Evolutionary conservation across 163 green algal genomes (phyloP).

Genomic region (Chlamydomonas reinhardtii): DNA sequence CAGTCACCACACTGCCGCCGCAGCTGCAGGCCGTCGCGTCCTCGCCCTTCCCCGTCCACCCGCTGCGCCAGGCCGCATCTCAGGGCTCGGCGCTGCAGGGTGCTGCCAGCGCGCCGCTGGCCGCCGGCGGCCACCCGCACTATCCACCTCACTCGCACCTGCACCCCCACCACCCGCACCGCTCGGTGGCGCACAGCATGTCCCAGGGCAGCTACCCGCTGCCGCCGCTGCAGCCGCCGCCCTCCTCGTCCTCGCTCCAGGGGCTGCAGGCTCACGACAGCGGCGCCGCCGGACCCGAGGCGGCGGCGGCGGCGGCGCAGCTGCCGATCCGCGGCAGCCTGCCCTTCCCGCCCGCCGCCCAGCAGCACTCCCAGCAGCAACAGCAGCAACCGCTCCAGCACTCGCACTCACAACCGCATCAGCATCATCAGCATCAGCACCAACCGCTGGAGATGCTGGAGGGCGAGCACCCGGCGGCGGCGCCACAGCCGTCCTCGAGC

Average conservation of each 20-base stretch:
- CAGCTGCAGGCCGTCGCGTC: not conserved
- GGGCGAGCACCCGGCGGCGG: not conserved
- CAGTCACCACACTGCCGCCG: not conserved
- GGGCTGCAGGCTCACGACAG: too few species aligned
- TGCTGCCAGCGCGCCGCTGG: too few species aligned
- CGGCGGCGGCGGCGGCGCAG: too few species aligned
- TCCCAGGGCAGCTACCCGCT: slow-evolving; percentile 10
- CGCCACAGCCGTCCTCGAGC: not conserved
- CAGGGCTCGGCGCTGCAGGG: not conserved
- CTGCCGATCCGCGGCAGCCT: not conserved
- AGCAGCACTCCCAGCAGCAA: not conserved
- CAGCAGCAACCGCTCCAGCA: slow-evolving; percentile 6
- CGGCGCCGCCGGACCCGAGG: too few species aligned
- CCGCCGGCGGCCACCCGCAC: not conserved
- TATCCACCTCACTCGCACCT: not conserved
- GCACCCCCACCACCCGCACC: not conserved
- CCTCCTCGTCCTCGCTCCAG: too few species aligned
- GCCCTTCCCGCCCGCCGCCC: not conserved
- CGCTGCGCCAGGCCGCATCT: not conserved
- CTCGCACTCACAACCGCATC: not conserved
- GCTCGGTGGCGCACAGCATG: not conserved
- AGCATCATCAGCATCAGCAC: slow-evolving; percentile 13
- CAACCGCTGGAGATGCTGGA: not conserved
- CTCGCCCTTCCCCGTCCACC: too few species aligned
- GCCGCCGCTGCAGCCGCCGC: not conserved